These are phyloP conservation scores for Acacia acuminata DNA, from an alignment of 306 rosid genomes.

Conservation along the genomic window DNA sequence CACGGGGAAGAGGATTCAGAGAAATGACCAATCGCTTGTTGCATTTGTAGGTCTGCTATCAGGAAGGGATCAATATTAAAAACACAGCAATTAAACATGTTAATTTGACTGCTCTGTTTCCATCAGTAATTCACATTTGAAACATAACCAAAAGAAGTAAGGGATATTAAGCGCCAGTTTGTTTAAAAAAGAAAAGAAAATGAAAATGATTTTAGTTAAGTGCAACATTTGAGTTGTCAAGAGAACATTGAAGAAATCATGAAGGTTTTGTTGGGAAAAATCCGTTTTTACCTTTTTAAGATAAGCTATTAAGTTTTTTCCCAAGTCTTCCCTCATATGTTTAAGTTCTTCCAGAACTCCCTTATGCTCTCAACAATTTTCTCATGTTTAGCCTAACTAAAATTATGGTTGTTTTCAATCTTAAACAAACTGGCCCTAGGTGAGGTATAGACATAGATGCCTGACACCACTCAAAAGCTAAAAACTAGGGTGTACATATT, in stretches of 20 bases:
- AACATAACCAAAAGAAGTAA: background rate
- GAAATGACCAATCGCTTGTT: slow-evolving; percentile 45
- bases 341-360: background rate
- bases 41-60: slow-evolving; percentile 46
- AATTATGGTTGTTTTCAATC: background rate
- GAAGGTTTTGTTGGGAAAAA: background rate
- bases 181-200: background rate
- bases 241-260: background rate
- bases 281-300: background rate
- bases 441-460: background rate
- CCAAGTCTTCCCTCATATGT: background rate
- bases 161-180: background rate
- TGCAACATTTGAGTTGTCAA: background rate
- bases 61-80: slow-evolving; percentile 8
- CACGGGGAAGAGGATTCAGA: slow-evolving; percentile 44
- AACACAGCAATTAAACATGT: background rate
- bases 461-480: background rate
- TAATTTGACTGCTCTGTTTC: background rate
- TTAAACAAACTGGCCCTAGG: background rate
- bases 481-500: background rate
- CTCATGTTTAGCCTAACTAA: background rate
- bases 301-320: background rate
- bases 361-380: background rate
- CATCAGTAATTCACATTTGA: background rate
- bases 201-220: background rate